Evolutionary conservation across 139 green algal genomes (phyloP), one percentile per base, ranked within the genome.

Genomic region (Haematococcus sp.): DNA sequence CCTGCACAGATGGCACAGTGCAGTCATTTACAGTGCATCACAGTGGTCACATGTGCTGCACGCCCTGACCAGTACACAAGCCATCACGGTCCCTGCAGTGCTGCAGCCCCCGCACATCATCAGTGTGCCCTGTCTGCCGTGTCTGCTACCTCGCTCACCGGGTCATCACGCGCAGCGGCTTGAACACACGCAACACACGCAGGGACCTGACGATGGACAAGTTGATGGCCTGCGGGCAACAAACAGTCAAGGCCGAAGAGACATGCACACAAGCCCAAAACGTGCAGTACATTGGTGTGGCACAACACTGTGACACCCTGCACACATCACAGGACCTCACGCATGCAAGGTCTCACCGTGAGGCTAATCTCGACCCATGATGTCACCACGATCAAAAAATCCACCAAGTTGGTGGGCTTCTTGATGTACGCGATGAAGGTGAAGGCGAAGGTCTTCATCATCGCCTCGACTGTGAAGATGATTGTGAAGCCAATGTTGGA

Each of bases 361-460:
- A 49, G 40, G 3, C 27, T 73, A 32, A 90, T 73, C 46, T 74
- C 69, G 19, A 87, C 30, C 68, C 80, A 56, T 4, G 82, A 49
- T 28, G 79, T 84, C 1, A 88, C 51, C 20, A 91, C 87, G 63
- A 93, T 92, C 1, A 76, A 2, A 23, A 90, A 78, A 78, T 94
- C 90, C 27, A 91, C 72, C 83, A 86, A 82, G 71, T 92, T 93
- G 33, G 74, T 85, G 60, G 85, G 58, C 23, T 74, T 70, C 22
- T 72, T 58, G n/a, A 93, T 83, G 84, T 95, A 95, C 17, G 58
- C n/a, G 1, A 61, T 49, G 30, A 92, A 91, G 25, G 63, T 77
- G 73, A 89, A 92, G 13, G 88, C 88, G 5, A 92, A 63, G 4
- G 93, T 74, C 83, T 96, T 96, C 49, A 91, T 51, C 0, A 86